Evolutionary conservation across 805 yeast species (phyloP), one percentile per base, ranked within the genome.

Genomic region (Metschnikowia amazonensis): DNA sequence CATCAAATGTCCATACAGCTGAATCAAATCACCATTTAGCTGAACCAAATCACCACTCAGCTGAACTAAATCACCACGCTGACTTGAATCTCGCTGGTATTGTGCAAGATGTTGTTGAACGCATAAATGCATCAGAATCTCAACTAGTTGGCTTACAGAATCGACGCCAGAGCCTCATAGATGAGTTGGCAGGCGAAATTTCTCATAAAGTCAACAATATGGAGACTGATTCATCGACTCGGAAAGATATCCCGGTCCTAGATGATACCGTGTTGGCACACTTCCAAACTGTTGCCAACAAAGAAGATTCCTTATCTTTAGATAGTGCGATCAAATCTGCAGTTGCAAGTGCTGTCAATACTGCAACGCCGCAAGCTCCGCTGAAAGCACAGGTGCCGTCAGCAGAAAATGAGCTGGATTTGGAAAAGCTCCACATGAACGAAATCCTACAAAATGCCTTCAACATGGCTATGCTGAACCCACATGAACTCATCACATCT

Each of bases 381-480:
- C 36, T 13, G 35, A 28, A 42, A 9, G 37, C 41, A 29, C 10
- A 20, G 35, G 9, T 36, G 17, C 13, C 37, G 7, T 10, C 44
- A 17, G 20, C 33, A 3, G 48, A 42, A 5, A 38, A 61, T 30
- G 76, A 68, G 30, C 77, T 70, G 27, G 80, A 77, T 23, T 67
- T 83, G 47, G 87, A 83, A 55, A 73, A 68, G 44, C 57, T 67
- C 45, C 77, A 74, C 47, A 75, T 85, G 80, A 82, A 79, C 55
- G 84, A 79, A 52, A 85, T 85, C 51, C 75, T 85, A 73, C 88
- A 82, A 51, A 83, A 83, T 64, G 94, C 92, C 1, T 75, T 85
- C 67, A 78, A 79, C 38, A 74, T 86, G 83, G 94, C 90, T 0
- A 79, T 81, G 72, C 84, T 79, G 49, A 79, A 82, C 48, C 84